Base-by-base conservation (phyloP, 441 rosid species). In the Adansonia rubrostipa region DNA sequence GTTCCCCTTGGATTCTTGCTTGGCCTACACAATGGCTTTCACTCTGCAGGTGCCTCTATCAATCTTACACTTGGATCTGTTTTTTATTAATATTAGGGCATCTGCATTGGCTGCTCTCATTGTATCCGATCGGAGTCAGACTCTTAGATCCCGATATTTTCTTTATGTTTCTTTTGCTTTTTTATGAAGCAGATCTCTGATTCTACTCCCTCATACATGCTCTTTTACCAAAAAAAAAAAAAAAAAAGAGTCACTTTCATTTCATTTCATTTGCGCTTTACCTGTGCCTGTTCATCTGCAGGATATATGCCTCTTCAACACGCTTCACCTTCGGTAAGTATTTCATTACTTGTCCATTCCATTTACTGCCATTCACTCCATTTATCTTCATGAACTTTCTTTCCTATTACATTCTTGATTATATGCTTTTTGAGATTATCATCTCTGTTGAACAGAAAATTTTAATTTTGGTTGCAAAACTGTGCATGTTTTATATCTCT, bases 1-100 rank as follows among this genome's bases (percentile, higher is more conserved):
- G 98, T 94, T 80, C 99, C 98, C 75, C 96, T 96, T 44, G 95
- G 92, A 65, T 93, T 96, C 82, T 86, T 96, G 78, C 96, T 94
- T 53, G 99, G 97, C 81, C 90, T 92, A 83, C 89, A 91, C 88
- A 92, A 89, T 40, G 90, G 97, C 81, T 91, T 96, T 80, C 96
- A 92, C 87, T 85, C 97, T 70, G 4, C 48, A 71, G 75, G 75
- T 71, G 15, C 74, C 13, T 50, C 40, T 15, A 36, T 64, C 61
- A 51, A 71, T 69, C 47, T 71, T 71, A 51, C 45, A 28, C 61
- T 28, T 33, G 33, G 62, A 71, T 71, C 62, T 53, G 75, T 71
- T 53, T 50, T n/a, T 17, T 36, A 4, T 36, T 36, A 36, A 36
- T 8, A 10, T 67, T 67, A 20, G 54, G 72, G 50, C 45, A 63